Percentiles rank a stretch among this genome's conserved stretches.
phyloP scores from a whole-genome alignment of 208 protist genomes.

The Leishmania tropica region DNA sequence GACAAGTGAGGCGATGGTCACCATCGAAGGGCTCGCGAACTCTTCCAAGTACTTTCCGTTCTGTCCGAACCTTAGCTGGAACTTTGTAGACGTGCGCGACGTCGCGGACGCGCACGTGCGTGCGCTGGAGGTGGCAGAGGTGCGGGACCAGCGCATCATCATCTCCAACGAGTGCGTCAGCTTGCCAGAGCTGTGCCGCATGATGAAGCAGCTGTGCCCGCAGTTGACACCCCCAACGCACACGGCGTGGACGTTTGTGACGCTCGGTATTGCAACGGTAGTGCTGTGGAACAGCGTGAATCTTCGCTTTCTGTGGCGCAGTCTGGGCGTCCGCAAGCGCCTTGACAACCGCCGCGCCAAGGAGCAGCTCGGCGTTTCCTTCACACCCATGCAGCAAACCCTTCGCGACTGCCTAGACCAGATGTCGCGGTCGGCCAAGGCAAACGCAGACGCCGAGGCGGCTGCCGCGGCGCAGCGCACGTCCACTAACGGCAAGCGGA shows the following conservation, averaged over 20 bases:
- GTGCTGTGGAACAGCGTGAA: slow-evolving; percentile 58
- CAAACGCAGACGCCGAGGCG: slow-evolving; percentile 20
- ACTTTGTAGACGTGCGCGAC: slow-evolving; percentile 91
- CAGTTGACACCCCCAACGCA: slow-evolving; percentile 80
- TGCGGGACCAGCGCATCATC: slow-evolving; percentile 86
- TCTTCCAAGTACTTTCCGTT: slow-evolving; percentile 78
- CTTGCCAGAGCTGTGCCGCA: slow-evolving; percentile 65
- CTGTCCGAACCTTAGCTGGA: slow-evolving; percentile 86
- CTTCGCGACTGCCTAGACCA: slow-evolving; percentile 72
- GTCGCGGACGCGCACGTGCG: slow-evolving; percentile 87
- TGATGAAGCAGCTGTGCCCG: slow-evolving; percentile 77
- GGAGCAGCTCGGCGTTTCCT: slow-evolving; percentile 61
- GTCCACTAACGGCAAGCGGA: not conserved
- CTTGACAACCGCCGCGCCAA: slow-evolving; percentile 66
- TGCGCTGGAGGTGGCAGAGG: slow-evolving; percentile 70
- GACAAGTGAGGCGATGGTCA: slow-evolving; percentile 81
- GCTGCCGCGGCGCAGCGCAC: slow-evolving; percentile 1
- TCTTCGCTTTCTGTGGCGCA: slow-evolving; percentile 83
- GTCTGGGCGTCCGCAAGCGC: slow-evolving; percentile 73
- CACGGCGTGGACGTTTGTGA: slow-evolving; percentile 81
- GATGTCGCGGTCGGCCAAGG: slow-evolving; percentile 59
- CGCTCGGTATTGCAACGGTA: slow-evolving; percentile 60
- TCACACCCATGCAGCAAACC: slow-evolving; percentile 83
- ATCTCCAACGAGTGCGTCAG: slow-evolving; percentile 78
- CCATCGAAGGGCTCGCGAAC: slow-evolving; percentile 70